These are phyloP conservation scores for Leccinum cinnamomeum DNA, from an alignment of 1,284 basidiomycete genomes.

Conservation along the genomic window DNA sequence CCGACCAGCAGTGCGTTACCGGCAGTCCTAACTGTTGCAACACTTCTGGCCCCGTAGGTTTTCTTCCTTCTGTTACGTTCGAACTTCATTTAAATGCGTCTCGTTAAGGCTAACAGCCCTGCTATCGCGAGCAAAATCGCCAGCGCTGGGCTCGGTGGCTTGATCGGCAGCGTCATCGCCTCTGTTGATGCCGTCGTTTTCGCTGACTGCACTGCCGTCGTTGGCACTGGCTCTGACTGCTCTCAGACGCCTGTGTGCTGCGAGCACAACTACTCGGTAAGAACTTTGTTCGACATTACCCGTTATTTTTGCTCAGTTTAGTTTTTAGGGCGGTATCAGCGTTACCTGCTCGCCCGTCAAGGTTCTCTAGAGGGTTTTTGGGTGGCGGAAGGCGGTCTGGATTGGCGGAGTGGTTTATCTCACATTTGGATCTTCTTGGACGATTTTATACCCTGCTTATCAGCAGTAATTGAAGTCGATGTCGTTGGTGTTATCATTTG, in stretches of 20 bases:
- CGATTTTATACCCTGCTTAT: not conserved
- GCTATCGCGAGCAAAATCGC: not conserved
- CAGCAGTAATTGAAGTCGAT: not conserved
- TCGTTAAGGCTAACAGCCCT: not conserved
- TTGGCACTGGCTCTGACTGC: not conserved
- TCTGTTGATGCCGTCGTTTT: not conserved
- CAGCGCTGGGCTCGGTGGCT: not conserved
- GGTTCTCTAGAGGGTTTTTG: not conserved
- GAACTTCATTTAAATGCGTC: not conserved
- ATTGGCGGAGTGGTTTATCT: not conserved
- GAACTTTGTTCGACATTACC: no score
- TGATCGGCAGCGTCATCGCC: not conserved
- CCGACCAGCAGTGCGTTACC: not conserved
- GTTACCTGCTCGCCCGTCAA: slow-evolving; percentile 20
- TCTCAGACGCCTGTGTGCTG: not conserved
- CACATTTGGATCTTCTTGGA: not conserved
- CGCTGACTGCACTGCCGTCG: not conserved
- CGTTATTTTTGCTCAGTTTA: no score
- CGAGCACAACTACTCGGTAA: not conserved
- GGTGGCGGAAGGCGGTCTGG: not conserved
- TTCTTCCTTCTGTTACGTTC: not conserved
- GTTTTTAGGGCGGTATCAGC: not conserved
- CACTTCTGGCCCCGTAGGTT: not conserved
- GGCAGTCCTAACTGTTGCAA: not conserved
- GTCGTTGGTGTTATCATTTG: not conserved